phyloP scores from a whole-genome alignment of 768 basidiomycete genomes.

The Solioccasus polychromus region DNA sequence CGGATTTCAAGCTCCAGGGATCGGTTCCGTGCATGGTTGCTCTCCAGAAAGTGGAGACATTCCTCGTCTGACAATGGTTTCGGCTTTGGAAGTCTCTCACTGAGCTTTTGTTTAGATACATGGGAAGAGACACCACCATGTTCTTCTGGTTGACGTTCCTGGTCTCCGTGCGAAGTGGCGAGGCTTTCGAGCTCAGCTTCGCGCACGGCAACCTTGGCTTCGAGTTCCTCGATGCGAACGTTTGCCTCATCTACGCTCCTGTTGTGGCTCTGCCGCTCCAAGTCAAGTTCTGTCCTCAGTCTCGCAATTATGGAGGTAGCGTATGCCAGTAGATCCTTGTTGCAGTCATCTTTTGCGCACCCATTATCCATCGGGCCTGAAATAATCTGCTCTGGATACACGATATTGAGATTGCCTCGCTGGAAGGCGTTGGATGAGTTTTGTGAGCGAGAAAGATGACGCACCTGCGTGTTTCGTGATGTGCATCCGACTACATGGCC shows the following conservation, averaged over 20 bases:
- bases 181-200: conserved; percentile 51
- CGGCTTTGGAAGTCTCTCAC: conserved; percentile 11
- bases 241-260: conserved; percentile 40
- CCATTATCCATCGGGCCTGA: background rate
- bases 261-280: conserved; percentile 43
- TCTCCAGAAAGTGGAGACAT: conserved; percentile 39
- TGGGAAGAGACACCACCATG: background rate
- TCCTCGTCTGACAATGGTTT: conserved; percentile 35
- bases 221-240: conserved; percentile 41
- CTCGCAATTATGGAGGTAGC: conserved; percentile 43
- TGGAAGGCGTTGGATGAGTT: conserved; percentile 14
- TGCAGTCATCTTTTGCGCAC: background rate
- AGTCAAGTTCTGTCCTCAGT: conserved; percentile 42
- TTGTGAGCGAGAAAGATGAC: conserved; percentile 18
- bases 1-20: conserved; percentile 45
- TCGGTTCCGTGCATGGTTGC: conserved; percentile 39
- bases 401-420: conserved; percentile 20
- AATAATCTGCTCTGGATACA: conserved; percentile 19
- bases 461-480: conserved; percentile 43
- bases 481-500: conserved; percentile 44
- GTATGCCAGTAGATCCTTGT: conserved; percentile 37
- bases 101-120: background rate
- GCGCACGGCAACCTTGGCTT: conserved; percentile 54
- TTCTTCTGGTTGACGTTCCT: background rate
- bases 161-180: conserved; percentile 14